Conservation (phyloP, 2,329 filamentous ascomycete species). For the Domatiomyces globalis region DNA sequence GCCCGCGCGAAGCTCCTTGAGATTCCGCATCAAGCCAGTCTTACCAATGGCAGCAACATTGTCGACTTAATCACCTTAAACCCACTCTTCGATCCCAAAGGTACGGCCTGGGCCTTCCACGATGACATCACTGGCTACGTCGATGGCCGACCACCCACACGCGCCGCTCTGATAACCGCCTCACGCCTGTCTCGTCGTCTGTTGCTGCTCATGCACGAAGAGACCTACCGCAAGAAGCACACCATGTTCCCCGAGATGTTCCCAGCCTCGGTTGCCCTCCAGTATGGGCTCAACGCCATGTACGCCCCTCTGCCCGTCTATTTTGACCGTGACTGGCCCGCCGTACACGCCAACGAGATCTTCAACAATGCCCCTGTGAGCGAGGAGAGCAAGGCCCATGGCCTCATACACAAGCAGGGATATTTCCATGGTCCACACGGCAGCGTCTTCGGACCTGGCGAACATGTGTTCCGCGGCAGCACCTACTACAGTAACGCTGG, state of each 20-base stretch:
- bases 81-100: conserved; percentile 57
- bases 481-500: conserved; percentile 42
- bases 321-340: conserved; percentile 43
- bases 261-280: conserved; percentile 54
- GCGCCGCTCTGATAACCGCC: conserved; percentile 58
- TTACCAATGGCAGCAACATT: conserved; percentile 34
- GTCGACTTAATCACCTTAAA: conserved; percentile 67
- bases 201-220: conserved; percentile 58
- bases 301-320: conserved; percentile 47
- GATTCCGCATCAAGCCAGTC: conserved; percentile 8
- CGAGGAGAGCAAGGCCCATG: conserved; percentile 35
- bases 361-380: conserved; percentile 41
- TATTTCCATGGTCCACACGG: conserved; percentile 21
- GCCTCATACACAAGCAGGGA: conserved; percentile 25
- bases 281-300: conserved; percentile 64
- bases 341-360: conserved; percentile 38
- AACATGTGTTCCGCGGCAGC: conserved; percentile 40
- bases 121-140: conserved; percentile 59
- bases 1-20: conserved; percentile 6
- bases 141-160: conserved; percentile 47
- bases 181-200: conserved; percentile 53
- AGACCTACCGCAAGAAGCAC: conserved; percentile 52
- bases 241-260: conserved; percentile 74
- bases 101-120: conserved; percentile 59
- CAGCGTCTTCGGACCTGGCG: conserved; percentile 38